Evolutionary conservation across 208 protist species (phyloP), one percentile per base, ranked within the genome.

Genomic region (Sergeia podlipaevii): DNA sequence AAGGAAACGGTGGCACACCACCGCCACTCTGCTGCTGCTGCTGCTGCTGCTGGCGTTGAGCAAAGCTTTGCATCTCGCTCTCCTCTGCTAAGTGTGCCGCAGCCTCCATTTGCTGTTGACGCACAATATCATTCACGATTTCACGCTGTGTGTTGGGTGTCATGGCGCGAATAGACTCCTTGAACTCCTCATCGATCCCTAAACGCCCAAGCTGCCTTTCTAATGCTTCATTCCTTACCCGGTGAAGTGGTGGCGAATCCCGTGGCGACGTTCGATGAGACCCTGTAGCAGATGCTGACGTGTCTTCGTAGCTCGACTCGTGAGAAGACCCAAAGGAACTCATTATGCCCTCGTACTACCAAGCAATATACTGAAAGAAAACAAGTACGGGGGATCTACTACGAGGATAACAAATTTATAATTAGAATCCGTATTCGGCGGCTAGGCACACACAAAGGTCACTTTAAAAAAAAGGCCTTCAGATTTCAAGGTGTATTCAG

Each of bases 91-190:
- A 30, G 29, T 7, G 18, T 21, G 44, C 8, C 36, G 36, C 3
- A n/a, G 4, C 26, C 8, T 41, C 52, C 13, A 24, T 28, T 36
- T 74, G 60, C 37, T 74, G 65, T 36, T 51, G 65, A 5, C 80
- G 77, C 20, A 87, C 68, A 46, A 92, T 89, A 60, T 92, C 85
- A 33, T 87, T 86, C 20, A 92, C 44, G 10, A 92, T 66, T 6
- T 92, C 85, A 1, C 57, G 66, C 13, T 64, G 80, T 10, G 85
- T 85, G 46, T 76, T 74, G 15, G 85, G 80, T 1, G 79, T 73
- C 85, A 92, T 87, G 60, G 74, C 58, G 15, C 76, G 75, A 21
- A 92, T 69, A 1, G 73, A 84, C 5, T 62, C 78, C 39, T 74
- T 80, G 33, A 92, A 77, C 43, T 85, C 77, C 20, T 89, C 74